Base-by-base conservation (phyloP, 176 grass and related monocot genomes). In the Oryza officinalis region DNA sequence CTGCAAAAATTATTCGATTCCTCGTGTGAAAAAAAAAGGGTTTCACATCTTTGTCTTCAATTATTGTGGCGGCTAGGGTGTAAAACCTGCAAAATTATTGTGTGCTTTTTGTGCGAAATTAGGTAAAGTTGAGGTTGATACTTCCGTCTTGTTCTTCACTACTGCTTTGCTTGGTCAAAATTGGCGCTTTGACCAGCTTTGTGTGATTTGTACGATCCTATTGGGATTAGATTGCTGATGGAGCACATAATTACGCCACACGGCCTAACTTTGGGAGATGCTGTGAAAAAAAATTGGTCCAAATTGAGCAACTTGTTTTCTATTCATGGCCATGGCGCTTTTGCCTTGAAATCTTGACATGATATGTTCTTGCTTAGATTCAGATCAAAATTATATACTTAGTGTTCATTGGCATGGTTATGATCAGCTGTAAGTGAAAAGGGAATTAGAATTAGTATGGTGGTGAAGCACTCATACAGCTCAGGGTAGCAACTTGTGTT, bases 161-260 rank as follows among this genome's bases (percentile, higher is more conserved):
- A 75, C 80, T 75, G 75, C 80, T 65, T 57, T 61, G 76, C 63
- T 80, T 70, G 76, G 89, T 91, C 89, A 87, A 91, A 91, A 71
- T 80, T 91, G 85, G 89, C 80, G 85, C 80, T 80, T 84, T 91
- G 85, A 92, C 86, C 75, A 27, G 20, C 69, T 73, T 63, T 69
- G 71, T 89, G 80, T 23, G 14, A 23, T 27, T 63, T 83, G 22
- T 84, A 50, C 30, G 3, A 81, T 66, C 26, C 20, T 76, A 7
- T 15, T 54, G 8, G 35, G 75, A 41, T 75, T 47, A n/a, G 83
- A 43, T 89, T 87, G 38, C 63, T 77, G 80, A 50, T 66, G 60
- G 59, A 49, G 41, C 73, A 30, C 49, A 75, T 79, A 78, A 13
- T 46, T 61, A 76, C 40, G 44, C 78, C 77, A 3, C 22, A 15